Base-by-base conservation (phyloP, 768 basidiomycete species). In the Exidia glandulosa region DNA sequence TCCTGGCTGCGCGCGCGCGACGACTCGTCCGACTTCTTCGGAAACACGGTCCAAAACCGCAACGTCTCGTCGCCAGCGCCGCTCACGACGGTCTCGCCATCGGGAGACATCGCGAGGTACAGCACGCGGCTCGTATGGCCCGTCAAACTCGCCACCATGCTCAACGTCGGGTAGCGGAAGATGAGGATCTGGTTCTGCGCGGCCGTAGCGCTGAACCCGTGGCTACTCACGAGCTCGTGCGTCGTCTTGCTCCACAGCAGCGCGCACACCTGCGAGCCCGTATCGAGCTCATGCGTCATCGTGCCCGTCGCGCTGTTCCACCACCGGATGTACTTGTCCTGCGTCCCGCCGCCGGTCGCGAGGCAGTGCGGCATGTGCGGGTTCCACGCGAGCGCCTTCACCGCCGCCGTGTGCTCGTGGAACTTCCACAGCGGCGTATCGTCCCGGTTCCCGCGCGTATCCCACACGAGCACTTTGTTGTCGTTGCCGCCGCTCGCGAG, bases 401-500 rank as follows among this genome's bases (percentile, higher is more conserved):
- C 95, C 2, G 95, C 95, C 1, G 96, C 95, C 2, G 87, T 88
- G 70, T 99, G 95, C 63, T 99, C 94, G 61, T 93, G 90, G 70
- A 97, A 99, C 70, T 91, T 91, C 84, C 87, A 96, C 9, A 97
- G 72, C 2, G 94, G 96, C 50, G 4, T 4, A 2, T 70, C 70
- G 6, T 12, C 16, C 10, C 27, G 27, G 25, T 4, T 27, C 7
- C 87, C 88, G 59, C 89, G 79, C 59, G 92, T 74, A 69, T 97
- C 94, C 91, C 94, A 99, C 58, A 99, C 93, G 66, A 91, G 93
- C 19, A 99, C 90, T 75, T 97, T 97, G 74, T 99, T 99, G 73
- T 99, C 95, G 70, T 99, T 99, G 0, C 95, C 95, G 2, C 95
- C 95, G 64, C 88, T 92, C 2, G 95, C 95, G 3, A 99, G 80